Base-by-base conservation (phyloP, 2,329 filamentous ascomycete species). In the Trematosphaeria pertusa region DNA sequence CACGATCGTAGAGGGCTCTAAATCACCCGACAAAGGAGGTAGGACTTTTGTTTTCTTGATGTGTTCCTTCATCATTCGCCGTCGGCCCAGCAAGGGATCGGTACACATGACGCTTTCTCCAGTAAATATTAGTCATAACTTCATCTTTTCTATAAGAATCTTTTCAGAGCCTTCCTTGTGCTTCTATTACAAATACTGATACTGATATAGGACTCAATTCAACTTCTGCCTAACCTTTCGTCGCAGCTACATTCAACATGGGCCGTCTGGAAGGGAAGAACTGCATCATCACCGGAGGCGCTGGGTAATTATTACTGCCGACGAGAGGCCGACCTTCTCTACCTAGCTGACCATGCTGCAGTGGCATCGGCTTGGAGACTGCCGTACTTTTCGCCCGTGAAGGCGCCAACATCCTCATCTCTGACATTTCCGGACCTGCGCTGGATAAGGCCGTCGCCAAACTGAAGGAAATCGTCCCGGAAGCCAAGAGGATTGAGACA, bases 301-400 rank as follows among this genome's bases (percentile, higher is more conserved):
- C 86, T 64, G 89, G 90, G 90, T 95, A 82, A 74, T 85, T 76
- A 44, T 43, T 22, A 26, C 33, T 17, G 11, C 21, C 20, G n/a
- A n/a, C n/a, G n/a, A n/a, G n/a, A n/a, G n/a, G n/a, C n/a, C n/a
- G n/a, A n/a, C n/a, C n/a, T n/a, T n/a, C n/a, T n/a, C n/a, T n/a
- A n/a, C n/a, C n/a, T n/a, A n/a, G 33, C 62, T 69, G 50, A 70
- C 56, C 19, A 20, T 11, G 2, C 19, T 26, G 17, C 65, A 92
- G 92, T 66, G 92, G 92, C 66, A 97, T 97, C 66, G 92, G 92
- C 58, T 87, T 97, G 37, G 91, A 97, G 78, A 96, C 92, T 2
- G 84, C 83, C 45, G 92, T 97, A 59, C 87, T 96, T 48, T 96
- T 97, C 67, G 87, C 87, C 49, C 88, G 88, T 56, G 92, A 97